Evolutionary conservation across 2,329 filamentous ascomycete genomes (phyloP), one percentile per base, ranked within the genome.

Genomic region (Madurella fahalii): DNA sequence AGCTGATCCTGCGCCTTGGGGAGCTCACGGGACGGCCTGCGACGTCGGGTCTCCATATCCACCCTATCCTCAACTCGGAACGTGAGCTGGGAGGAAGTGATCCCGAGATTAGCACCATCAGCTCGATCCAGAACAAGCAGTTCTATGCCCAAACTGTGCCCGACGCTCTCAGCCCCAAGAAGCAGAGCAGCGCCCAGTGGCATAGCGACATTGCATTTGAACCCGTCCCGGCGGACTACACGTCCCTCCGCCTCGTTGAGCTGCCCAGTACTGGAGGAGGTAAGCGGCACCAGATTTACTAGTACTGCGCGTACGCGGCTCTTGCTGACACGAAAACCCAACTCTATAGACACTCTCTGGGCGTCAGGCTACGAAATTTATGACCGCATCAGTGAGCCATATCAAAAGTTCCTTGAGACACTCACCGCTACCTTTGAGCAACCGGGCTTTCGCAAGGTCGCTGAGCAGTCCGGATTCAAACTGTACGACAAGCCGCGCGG

Each of bases 101-200:
- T 57, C 71, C 72, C 2, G 72, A 84, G 59, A 81, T 85, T 61
- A 82, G 77, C 67, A 79, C 77, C n/a, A 85, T 86, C 64, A 78
- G 74, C 55, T 82, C 79, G 0, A 66, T 76, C 15, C 73, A 77
- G 54, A 67, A 68, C 43, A 75, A 76, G 60, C 70, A 74, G 58
- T 67, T 71, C 65, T 71, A 72, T 63, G 50, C 48, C 44, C 53
- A 59, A 34, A 43, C 56, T 5, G 31, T 51, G 8, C n/a, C 46
- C 9, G 63, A 68, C 8, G 45, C 61, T 15, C 59, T 69, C 17
- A 70, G 67, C 58, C 49, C 60, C 51, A 71, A 71, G 59, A 68
- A 67, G 52, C 68, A 69, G 56, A 63, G 45, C 52, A 68, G 58
- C 49, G 63, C 67, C 60, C 48, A 75, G 72, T 81, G 79, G 78